Base-by-base conservation (phyloP, 345 rosid species). In the Citrus unshiu region DNA sequence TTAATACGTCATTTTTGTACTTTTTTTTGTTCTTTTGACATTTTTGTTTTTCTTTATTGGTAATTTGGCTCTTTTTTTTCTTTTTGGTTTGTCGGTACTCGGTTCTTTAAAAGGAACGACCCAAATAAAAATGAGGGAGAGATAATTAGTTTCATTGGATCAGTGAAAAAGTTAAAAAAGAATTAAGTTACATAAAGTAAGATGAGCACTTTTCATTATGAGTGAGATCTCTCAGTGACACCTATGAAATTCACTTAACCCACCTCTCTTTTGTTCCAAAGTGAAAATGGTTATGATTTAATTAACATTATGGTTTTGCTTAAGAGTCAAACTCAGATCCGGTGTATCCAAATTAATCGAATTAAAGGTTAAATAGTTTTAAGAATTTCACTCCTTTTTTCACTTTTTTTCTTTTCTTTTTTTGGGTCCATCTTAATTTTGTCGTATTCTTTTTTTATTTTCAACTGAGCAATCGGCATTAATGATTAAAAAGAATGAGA, bases 241-340 rank as follows among this genome's bases (percentile, higher is more conserved):
- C 40, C 67, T 37, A 73, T 58, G 34, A 60, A 73, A 60, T 72
- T 73, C 75, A 3, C 49, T 59, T 16, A 46, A 46, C 16, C 25
- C 10, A 32, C 77, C 67, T 77, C 19, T 29, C 18, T 63, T 70
- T 7, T 51, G 10, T 24, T 13, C 72, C 7, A 64, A 77, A 79
- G 74, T 8, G 69, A 69, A 8, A 30, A 81, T 79, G 76, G 65
- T 79, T 63, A 54, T 51, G 27, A 70, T 60, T 75, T 66, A 29
- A 81, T 83, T 62, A 69, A 73, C 62, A 43, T 13, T 68, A 71
- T 63, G 8, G 7, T 51, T 51, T 73, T 73, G 73, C 56, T 65
- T 65, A 21, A 9, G 49, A 35, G 57, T 73, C 71, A 61, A 34
- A 13, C n/a, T 63, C 63, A 46, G 62, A 46, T 18, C 61, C 40